These are phyloP conservation scores for Luffa aegyptiaca DNA, from an alignment of 306 rosid species.

Conservation along the genomic window DNA sequence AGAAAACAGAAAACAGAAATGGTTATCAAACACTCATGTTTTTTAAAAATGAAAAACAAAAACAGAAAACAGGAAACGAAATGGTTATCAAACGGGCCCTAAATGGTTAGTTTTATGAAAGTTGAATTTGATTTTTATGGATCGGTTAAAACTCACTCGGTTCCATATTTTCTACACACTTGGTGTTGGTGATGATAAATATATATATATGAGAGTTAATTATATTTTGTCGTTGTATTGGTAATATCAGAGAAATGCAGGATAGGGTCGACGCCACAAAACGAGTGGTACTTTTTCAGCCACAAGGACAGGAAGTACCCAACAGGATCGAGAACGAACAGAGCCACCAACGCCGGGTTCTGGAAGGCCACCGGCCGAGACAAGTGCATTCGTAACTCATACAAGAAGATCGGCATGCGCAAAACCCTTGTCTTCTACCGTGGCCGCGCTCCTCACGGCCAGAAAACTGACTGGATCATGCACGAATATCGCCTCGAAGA, in stretches of 20 bases:
- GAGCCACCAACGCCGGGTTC: constrained; percentile 90
- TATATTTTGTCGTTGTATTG: too few relatives aligned
- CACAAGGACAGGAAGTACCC: constrained; percentile 96
- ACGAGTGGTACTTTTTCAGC: constrained; percentile 96
- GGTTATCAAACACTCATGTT: too few relatives aligned
- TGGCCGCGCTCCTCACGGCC: constrained; percentile 97
- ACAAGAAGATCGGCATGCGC: constrained; percentile 85
- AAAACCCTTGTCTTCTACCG: constrained; percentile 88
- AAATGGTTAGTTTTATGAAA: too few relatives aligned
- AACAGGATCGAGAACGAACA: constrained; percentile 90
- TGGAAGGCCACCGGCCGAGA: constrained; percentile 99
- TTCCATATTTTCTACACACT: too few relatives aligned
- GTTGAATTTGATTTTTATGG: too few relatives aligned
- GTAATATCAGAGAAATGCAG: constrained; percentile 53
- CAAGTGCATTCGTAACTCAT: constrained; percentile 70
- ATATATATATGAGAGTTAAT: too few relatives aligned
- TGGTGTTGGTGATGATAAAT: too few relatives aligned
- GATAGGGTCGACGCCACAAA: constrained; percentile 93
- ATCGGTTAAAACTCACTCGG: too few relatives aligned
- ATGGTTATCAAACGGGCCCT: too few relatives aligned
- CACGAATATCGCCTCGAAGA: constrained; percentile 94
- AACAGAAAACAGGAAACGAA: too few relatives aligned
- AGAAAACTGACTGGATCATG: constrained; percentile 96
- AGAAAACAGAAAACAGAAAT: too few relatives aligned
- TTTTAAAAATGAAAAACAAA: too few relatives aligned